Evolutionary conservation across 2,329 filamentous ascomycete genomes (phyloP).

Genomic region (Basipetospora chlamydospora): DNA sequence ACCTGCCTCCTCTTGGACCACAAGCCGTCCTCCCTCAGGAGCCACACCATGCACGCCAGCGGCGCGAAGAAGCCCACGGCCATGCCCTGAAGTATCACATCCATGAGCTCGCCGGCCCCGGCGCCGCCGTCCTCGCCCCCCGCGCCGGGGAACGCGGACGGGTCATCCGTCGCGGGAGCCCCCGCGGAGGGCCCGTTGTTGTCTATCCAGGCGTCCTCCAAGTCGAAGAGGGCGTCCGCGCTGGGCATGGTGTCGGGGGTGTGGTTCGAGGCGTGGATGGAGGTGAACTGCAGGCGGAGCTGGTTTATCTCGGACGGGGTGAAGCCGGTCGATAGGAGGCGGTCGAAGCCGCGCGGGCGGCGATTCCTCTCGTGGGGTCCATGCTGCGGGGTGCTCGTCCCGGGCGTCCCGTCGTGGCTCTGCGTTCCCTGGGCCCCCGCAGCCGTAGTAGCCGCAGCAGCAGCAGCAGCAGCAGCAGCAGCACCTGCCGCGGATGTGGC

Average conservation of each 20-base stretch:
- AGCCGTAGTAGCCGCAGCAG: too few relatives aligned
- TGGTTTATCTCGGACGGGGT: conserved; percentile 69
- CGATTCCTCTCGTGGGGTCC: background rate
- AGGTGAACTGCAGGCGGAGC: conserved; percentile 76
- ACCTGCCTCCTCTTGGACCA: conserved; percentile 75
- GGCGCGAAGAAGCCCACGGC: conserved; percentile 94
- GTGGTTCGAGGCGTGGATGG: conserved; percentile 66
- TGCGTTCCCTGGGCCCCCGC: too few relatives aligned
- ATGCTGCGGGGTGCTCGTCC: conserved; percentile 9
- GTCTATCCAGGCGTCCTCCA: conserved; percentile 91
- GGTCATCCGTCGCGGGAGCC: conserved; percentile 18
- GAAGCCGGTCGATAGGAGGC: conserved; percentile 69
- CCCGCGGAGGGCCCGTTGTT: conserved; percentile 31
- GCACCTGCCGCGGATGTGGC: conserved; percentile 15
- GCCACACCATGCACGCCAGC: conserved; percentile 70
- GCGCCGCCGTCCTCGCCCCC: conserved; percentile 33
- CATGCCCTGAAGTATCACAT: conserved; percentile 78
- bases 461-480: conserved; percentile 31
- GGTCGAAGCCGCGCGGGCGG: conserved; percentile 62
- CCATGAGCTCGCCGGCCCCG: conserved; percentile 43
- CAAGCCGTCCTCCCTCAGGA: conserved; percentile 73
- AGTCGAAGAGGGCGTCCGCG: conserved; percentile 54
- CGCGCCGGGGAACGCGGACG: conserved; percentile 13
- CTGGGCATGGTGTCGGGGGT: conserved; percentile 83
- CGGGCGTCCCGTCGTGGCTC: too few relatives aligned